Conservation (phyloP, 139 green algal species). For the Asterochloris erici region DNA sequence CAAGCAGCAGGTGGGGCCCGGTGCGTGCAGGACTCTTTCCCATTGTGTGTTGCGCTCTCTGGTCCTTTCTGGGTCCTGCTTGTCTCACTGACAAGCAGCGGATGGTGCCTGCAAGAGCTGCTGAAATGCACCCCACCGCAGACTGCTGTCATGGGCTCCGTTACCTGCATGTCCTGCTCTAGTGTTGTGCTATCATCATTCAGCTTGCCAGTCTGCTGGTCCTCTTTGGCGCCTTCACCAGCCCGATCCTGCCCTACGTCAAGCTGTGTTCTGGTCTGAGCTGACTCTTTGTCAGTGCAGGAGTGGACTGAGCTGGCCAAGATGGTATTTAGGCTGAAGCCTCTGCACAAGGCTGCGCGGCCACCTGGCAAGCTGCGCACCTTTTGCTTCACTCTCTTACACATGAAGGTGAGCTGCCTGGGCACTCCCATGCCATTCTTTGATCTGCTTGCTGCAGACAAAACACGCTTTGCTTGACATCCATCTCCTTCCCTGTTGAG, state of each 20-base stretch:
- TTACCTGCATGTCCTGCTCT: no score
- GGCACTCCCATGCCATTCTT: background rate
- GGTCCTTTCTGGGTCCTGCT: no score
- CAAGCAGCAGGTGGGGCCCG: constrained; percentile 39
- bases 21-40: constrained; percentile 4
- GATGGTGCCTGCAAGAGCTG: no score
- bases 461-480: background rate
- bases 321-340: constrained; percentile 66
- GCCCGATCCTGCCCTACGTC: no score
- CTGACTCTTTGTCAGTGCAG: constrained; percentile 10
- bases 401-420: constrained; percentile 1
- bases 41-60: no score
- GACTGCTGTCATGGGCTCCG: no score
- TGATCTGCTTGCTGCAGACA: background rate
- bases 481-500: background rate
- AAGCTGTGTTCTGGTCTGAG: background rate
- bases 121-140: no score
- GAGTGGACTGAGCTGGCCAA: constrained; percentile 72
- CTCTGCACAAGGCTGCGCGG: constrained; percentile 45
- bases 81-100: no score
- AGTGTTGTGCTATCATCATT: no score
- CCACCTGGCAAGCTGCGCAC: constrained; percentile 23
- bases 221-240: no score
- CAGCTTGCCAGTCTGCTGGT: no score
- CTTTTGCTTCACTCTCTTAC: background rate